Conservation (phyloP, 2,329 filamentous ascomycete genomes). For the Cordyceps javanica region DNA sequence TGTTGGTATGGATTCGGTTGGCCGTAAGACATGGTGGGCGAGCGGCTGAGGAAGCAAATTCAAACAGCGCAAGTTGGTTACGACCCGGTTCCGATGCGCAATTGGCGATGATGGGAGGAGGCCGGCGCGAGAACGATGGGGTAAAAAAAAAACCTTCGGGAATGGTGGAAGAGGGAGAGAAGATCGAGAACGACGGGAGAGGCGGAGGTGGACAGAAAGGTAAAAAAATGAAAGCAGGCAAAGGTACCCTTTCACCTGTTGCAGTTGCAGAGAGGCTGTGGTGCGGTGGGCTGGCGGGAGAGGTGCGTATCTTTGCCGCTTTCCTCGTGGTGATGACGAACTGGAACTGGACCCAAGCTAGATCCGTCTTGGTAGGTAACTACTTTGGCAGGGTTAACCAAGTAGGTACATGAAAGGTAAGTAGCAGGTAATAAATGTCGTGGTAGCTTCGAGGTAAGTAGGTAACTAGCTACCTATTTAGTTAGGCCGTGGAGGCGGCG, state of each 20-base stretch:
- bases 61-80: background rate
- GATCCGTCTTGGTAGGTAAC: background rate
- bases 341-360: background rate
- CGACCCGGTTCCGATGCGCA: background rate
- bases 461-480: too few species aligned
- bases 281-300: background rate
- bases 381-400: background rate
- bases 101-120: background rate
- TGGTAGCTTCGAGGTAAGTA: too few species aligned
- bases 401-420: background rate
- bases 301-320: background rate
- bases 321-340: conserved; percentile 1
- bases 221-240: background rate
- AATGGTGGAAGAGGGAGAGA: background rate
- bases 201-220: conserved; percentile 5
- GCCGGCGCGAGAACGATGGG: background rate
- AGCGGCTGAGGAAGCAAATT: background rate
- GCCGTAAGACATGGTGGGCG: conserved; percentile 50
- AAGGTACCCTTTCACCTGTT: conserved; percentile 9
- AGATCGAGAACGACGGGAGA: background rate
- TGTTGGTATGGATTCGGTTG: conserved; percentile 60
- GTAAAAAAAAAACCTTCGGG: background rate
- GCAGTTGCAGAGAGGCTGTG: background rate
- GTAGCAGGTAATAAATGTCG: too few species aligned
- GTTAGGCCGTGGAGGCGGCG: too few species aligned